Base-by-base conservation (phyloP, 2,329 filamentous ascomycete species). In the Cladophialophora yegresii region DNA sequence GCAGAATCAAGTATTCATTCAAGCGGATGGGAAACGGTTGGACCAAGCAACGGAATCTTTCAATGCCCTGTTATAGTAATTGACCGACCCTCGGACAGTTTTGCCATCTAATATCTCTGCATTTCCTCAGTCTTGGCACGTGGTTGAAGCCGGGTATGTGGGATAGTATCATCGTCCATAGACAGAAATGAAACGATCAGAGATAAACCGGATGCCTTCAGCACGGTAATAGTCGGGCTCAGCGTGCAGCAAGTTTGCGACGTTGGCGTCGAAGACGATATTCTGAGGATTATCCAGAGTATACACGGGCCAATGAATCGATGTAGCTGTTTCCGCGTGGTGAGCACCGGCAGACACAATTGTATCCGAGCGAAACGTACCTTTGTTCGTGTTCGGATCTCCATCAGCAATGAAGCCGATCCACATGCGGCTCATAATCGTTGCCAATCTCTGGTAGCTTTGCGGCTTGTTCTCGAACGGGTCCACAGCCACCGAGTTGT, bases 391-490 rank as follows among this genome's bases (percentile, higher is more conserved):
- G 80, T 83, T 71, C 23, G 83, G 83, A 71, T 83, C 75, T 22
- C 78, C 71, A 51, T 75, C 75, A 55, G 78, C 74, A 57, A 84
- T 77, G 67, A 85, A 85, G 3, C 75, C 77, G 26, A 81, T 78
- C 83, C 83, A 85, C 77, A 81, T 81, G 56, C 76, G 74, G 54
- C 77, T 77, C 80, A 85, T 84, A 68, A 80, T 71, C 50, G 78
- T 72, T 16, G 81, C 79, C 23, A 85, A 73, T 4, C 74, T 68
- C 10, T 75, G 63, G 64, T 78, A 82, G 1, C 76, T 77, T 57
- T 78, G 71, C 0, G 81, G 78, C 70, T 78, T 75, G 55, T 75
- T 75, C 28, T 68, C 76, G 61, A 77, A 77, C 2, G 75, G 74
- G 43, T 68, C 59, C 10, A 57, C 49, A 1, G 62, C 61, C 12